Base-by-base conservation (phyloP, 192 early-diverging fungal species). In the Tieghemiomyces parasiticus region DNA sequence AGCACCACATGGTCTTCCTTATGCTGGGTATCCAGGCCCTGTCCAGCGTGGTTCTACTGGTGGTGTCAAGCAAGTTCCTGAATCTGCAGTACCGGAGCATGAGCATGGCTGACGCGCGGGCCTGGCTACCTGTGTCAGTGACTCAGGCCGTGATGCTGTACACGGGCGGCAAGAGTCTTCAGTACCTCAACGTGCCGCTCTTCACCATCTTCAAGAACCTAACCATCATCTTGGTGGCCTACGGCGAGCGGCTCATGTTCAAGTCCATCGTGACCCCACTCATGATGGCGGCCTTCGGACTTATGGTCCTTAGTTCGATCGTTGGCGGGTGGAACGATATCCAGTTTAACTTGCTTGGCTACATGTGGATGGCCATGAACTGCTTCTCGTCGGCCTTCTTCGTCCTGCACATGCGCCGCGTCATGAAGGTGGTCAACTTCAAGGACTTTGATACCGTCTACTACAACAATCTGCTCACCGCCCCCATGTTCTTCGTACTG, bases 151-250 rank as follows among this genome's bases (percentile, higher is more conserved):
- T 83, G 35, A 98, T 98, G 95, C 88, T 98, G 60, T 96, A 96
- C 74, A 95, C 93, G 16, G 95, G 93, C 51, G 88, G 88, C 53
- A 95, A 95, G 69, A 85, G 90, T 44, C 69, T 98, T 4, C 89
- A 95, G 67, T 95, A 81, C 70, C 78, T 98, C 38, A 79, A 86
- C 58, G 91, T 98, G 58, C 88, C 95, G 19, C 72, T 98, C 34
- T 96, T 95, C 65, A 98, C 95, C 30, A 85, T 98, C 60, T 98
- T 96, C 77, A 98, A 98, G 74, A 98, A 98, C 75, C 67, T 95
- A 63, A 98, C 95, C 44, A 98, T 98, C 65, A 94, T 98, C 67
- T 70, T 92, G 25, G 93, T 95, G 63, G 95, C 95, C 16, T 95
- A 91, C 64, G 88, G 84, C 46, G 95, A 98, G 70, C 84, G 83